Evolutionary conservation across 2,329 filamentous ascomycete genomes (phyloP), one percentile per base, ranked within the genome.

Genomic region (Drechslerella stenobrocha): DNA sequence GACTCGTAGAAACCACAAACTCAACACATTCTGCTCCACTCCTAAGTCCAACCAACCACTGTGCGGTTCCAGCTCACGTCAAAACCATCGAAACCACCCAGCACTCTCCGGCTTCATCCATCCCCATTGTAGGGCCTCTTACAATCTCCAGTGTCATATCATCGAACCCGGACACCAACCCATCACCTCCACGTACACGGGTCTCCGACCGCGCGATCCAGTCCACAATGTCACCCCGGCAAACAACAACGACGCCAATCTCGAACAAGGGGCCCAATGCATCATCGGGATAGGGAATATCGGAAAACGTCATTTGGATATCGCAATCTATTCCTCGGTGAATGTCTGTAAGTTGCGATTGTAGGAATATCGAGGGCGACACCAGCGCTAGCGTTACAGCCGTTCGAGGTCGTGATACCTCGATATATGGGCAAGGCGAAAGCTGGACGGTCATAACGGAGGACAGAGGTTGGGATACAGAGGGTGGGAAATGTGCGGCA

Each of bases 51-150:
- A 40, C 35, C 28, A 30, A 30, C 28, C 28, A 30, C 28, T 22
- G 23, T 13, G 9, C 13, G 9, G 8, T 18, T 15, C 18, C 11
- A 2, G 42, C 32, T 40, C 15, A 57, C 18, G 47, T 47, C 18
- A 57, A 20, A 48, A 57, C 20, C 18, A 48, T 20, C 9, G 52
- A 57, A 35, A 57, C 52, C 5, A 57, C 52, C 44, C 52, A 57
- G 37, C 52, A 57, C 28, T 57, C 52, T 22, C 52, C 52, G 37
- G 52, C 52, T 13, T 48, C 52, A 20, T 57, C 52, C 20, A 57
- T 37, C 20, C 47, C 28, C 13, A 28, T 57, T 20, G 52, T 57
- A 6, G 52, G 52, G 13, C 52, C 52, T 20, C 13, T 57, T 6
- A 57, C 52, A 28, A 57, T 47, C 52, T 57, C 52, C 28, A 57